A percentile compares a stretch with the other conserved stretches of the same genome.
phyloP scores from a whole-genome alignment of 805 yeast species.

The Monosporozyma unispora region DNA sequence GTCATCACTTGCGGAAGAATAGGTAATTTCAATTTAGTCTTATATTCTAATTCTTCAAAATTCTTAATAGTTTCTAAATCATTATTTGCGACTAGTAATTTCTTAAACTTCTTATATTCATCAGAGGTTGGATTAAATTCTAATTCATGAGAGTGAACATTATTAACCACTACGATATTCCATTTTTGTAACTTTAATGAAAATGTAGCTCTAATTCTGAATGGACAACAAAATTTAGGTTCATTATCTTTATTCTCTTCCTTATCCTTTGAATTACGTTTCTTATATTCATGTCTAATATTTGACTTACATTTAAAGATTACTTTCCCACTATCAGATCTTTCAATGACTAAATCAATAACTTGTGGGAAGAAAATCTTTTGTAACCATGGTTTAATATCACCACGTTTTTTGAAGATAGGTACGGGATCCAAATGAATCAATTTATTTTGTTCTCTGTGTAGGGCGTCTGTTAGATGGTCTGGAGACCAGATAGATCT shows the following conservation, averaged over 20 bases:
- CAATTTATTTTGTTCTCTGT: constrained; percentile 25
- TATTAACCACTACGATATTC: constrained; percentile 53
- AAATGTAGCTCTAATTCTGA: constrained; percentile 53
- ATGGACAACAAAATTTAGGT: constrained; percentile 42
- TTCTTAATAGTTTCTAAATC: constrained; percentile 26
- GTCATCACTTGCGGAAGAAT: constrained; percentile 23
- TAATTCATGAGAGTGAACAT: constrained; percentile 46
- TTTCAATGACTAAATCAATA: constrained; percentile 47
- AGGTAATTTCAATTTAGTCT: constrained; percentile 24
- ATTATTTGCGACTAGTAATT: constrained; percentile 14
- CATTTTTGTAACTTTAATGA: constrained; percentile 43
- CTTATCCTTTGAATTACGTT: background rate
- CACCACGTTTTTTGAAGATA: constrained; percentile 34
- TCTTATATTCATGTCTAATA: constrained; percentile 12
- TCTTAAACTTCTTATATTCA: constrained; percentile 28
- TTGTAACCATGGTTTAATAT: constrained; percentile 55
- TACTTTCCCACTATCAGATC: constrained; percentile 50
- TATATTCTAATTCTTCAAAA: constrained; percentile 29
- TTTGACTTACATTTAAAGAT: constrained; percentile 46
- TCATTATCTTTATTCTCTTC: constrained; percentile 1
- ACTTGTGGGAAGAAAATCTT: constrained; percentile 38
- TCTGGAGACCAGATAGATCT: constrained; percentile 5
- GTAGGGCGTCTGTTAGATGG: constrained; percentile 11
- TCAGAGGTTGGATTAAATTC: constrained; percentile 27
- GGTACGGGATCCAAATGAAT: constrained; percentile 32